Percentiles rank a stretch among this genome's conserved stretches.
These are phyloP conservation scores for Podospora pseudocomata DNA, from an alignment of 495 filamentous ascomycete species.

Conservation along the genomic window DNA sequence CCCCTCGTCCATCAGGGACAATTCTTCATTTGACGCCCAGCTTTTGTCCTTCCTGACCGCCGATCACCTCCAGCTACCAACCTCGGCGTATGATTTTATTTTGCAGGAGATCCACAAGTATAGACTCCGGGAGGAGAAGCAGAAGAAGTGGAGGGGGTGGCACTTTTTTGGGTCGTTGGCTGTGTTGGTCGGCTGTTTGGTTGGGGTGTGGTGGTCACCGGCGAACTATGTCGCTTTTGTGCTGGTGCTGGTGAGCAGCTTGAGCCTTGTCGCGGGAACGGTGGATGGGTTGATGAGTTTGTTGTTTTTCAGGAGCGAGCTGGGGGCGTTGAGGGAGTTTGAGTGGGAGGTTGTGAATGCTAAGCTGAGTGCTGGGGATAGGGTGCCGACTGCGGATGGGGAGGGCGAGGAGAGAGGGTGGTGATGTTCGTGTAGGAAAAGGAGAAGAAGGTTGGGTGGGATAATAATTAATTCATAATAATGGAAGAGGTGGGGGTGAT, in stretches of 20 bases:
- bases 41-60: slow-evolving; percentile 21
- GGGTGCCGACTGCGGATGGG: neutral
- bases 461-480: too few relatives aligned
- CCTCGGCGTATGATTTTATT: slow-evolving; percentile 66
- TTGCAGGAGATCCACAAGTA: slow-evolving; percentile 64
- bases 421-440: neutral
- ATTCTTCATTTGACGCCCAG: slow-evolving; percentile 29
- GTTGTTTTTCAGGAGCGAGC: slow-evolving; percentile 77
- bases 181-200: slow-evolving; percentile 64
- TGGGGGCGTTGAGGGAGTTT: slow-evolving; percentile 86
- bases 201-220: slow-evolving; percentile 82
- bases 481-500: too few relatives aligned
- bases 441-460: too few relatives aligned
- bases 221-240: slow-evolving; percentile 74
- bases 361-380: slow-evolving; percentile 35
- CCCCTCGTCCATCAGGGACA: slow-evolving; percentile 2
- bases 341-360: slow-evolving; percentile 87
- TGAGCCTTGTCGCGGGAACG: slow-evolving; percentile 70
- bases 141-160: slow-evolving; percentile 62
- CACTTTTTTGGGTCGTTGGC: slow-evolving; percentile 69
- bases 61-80: slow-evolving; percentile 20
- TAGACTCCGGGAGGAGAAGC: slow-evolving; percentile 59
- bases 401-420: slow-evolving; percentile 1
- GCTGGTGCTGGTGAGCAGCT: slow-evolving; percentile 69
- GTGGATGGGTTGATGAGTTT: slow-evolving; percentile 82